Evolutionary conservation across 345 rosid genomes (phyloP).

Genomic region (Firmiana major): DNA sequence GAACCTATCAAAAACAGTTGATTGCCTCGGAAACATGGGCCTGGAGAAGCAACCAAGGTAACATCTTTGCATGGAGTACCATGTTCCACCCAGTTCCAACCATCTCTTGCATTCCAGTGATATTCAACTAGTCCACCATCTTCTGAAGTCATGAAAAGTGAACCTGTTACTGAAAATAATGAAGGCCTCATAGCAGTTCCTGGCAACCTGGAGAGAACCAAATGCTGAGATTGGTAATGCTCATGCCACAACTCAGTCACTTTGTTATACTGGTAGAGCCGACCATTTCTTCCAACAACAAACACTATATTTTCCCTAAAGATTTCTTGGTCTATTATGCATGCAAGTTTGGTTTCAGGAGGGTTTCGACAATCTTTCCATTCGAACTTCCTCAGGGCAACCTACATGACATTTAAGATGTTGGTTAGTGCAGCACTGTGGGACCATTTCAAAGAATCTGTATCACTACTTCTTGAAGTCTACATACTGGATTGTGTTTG

Average conservation of each 20-base stretch:
- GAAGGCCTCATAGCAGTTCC: slow-evolving; percentile 53
- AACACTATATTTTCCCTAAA: slow-evolving; percentile 54
- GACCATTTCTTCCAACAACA: slow-evolving; percentile 42
- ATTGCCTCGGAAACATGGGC: slow-evolving; percentile 54
- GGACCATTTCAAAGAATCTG: background rate
- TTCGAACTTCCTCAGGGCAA: slow-evolving; percentile 49
- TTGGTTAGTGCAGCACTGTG: slow-evolving; percentile 1
- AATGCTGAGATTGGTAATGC: slow-evolving; percentile 63
- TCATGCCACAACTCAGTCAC: slow-evolving; percentile 62
- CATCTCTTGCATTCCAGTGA: slow-evolving; percentile 58
- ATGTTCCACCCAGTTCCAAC: slow-evolving; percentile 72
- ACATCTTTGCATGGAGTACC: slow-evolving; percentile 57
- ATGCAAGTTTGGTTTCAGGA: slow-evolving; percentile 44
- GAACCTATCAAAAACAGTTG: slow-evolving; percentile 55
- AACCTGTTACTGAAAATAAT: slow-evolving; percentile 42
- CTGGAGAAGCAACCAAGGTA: slow-evolving; percentile 46
- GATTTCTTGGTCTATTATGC: slow-evolving; percentile 59
- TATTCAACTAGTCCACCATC: slow-evolving; percentile 64
- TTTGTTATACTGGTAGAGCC: slow-evolving; percentile 61
- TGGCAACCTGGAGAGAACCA: slow-evolving; percentile 42
- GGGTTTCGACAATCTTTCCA: slow-evolving; percentile 68
- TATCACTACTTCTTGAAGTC: background rate
- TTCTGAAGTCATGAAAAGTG: slow-evolving; percentile 60
- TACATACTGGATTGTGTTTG: background rate
- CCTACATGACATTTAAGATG: slow-evolving; percentile 32